Evolutionary conservation across 495 filamentous ascomycete genomes (phyloP).

Genomic region (Amniculicola lignicola): DNA sequence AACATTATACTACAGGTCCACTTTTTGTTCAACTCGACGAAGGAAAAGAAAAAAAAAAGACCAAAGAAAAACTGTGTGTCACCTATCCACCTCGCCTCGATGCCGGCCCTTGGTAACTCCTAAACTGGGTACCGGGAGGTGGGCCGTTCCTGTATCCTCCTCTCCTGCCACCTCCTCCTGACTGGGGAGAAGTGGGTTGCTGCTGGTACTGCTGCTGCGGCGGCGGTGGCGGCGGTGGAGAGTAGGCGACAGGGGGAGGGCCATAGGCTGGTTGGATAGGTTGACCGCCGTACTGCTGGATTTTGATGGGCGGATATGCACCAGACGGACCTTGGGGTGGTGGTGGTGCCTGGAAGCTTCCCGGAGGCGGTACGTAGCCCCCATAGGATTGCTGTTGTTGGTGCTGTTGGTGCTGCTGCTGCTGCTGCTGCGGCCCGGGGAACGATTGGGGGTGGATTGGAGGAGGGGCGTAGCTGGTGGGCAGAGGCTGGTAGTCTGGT

Average conservation of each 20-base stretch:
- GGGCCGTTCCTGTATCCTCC: no score
- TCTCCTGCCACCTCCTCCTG: no score
- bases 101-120: constrained; percentile 20
- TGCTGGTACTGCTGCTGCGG: constrained; percentile 8
- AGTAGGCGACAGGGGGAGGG: constrained; percentile 9
- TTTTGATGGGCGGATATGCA: constrained; percentile 26
- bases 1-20: no score
- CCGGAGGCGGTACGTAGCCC: constrained; percentile 23
- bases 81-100: no score
- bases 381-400: background rate
- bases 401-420: background rate
- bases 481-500: constrained; percentile 7
- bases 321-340: constrained; percentile 3
- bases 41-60: no score
- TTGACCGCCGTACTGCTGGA: constrained; percentile 27
- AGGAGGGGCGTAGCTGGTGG: constrained; percentile 8
- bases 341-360: constrained; percentile 27
- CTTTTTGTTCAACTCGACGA: no score
- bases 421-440: background rate
- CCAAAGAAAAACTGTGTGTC: no score
- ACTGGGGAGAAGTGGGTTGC: no score
- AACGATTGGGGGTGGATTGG: background rate
- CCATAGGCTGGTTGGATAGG: constrained; percentile 25
- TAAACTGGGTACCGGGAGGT: constrained; percentile 20
- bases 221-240: background rate